Evolutionary conservation across 768 basidiomycete species (phyloP), one percentile per base, ranked within the genome.

Genomic region (Mycena alexandri): DNA sequence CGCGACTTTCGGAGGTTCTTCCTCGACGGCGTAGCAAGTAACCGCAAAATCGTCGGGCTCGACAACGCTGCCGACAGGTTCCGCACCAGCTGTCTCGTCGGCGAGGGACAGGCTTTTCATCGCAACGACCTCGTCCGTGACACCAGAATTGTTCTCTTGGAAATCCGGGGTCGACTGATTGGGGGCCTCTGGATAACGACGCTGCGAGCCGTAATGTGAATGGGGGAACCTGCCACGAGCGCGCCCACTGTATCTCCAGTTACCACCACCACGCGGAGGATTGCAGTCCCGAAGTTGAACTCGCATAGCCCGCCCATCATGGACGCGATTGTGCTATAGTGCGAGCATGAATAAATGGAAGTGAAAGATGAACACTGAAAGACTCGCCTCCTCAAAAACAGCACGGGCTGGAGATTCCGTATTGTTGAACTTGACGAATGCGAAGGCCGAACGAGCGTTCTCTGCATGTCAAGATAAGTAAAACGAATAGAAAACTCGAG

Each of bases 261-360:
- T 77, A 21, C 83, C 82, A n/a, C 83, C 82, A 19, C 82, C 81
- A 51, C 85, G 85, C n/a, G 81, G 78, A 36, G 87, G 86, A 68
- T 91, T 87, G 73, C 85, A 86, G 69, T 93, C 91, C 47, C 92
- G 85, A 42, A 93, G 79, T 70, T 93, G 91, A 41, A 94, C 92
- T 21, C 92, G 88, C 75, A 94, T 89, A 5, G 87, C 82, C 50
- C 91, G 89, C 29, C 92, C 92, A 59, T 89, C 86, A 63, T 90
- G 83, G 16, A 89, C 75, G 47, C 86, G 87, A 74, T 92, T 90
- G 70, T 93, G 89, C 93, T 94, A 47, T n/a, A 51, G 51, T 22
- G 44, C 10, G n/a, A 57, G 70, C 68, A 54, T 43, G 46, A 25
- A 58, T 52, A 19, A 60, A 44, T 7, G 13, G 61, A 50, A 29